phyloP scores from a whole-genome alignment of 192 early-diverging fungal genomes.

The Coemansia sp. region DNA sequence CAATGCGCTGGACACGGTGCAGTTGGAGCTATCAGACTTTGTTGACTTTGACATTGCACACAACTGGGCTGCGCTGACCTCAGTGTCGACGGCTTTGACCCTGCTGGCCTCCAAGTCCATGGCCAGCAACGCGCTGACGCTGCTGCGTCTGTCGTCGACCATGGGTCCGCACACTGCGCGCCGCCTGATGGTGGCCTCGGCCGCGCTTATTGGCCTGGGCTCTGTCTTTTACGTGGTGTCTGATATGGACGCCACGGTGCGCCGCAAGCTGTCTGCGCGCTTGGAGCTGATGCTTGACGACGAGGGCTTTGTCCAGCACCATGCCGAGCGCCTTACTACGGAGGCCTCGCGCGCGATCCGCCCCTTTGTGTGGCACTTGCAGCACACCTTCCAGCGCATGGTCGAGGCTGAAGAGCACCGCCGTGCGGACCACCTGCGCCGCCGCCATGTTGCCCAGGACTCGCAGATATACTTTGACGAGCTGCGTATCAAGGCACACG shows the following conservation, averaged over 20 bases:
- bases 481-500: slow-evolving; percentile 61
- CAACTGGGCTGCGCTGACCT: slow-evolving; percentile 62
- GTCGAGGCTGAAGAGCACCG: slow-evolving; percentile 71
- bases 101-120: slow-evolving; percentile 45
- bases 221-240: slow-evolving; percentile 64
- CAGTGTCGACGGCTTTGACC: slow-evolving; percentile 60
- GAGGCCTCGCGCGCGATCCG: slow-evolving; percentile 68
- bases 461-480: slow-evolving; percentile 68
- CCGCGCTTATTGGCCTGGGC: slow-evolving; percentile 55
- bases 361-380: slow-evolving; percentile 70
- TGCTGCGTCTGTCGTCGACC: slow-evolving; percentile 47
- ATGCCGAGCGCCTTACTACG: slow-evolving; percentile 66
- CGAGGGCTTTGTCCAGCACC: slow-evolving; percentile 61
- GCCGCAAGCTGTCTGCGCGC: slow-evolving; percentile 66
- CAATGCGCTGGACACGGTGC: slow-evolving; percentile 51
- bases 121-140: slow-evolving; percentile 33
- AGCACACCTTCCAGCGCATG: slow-evolving; percentile 69
- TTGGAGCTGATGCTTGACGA: slow-evolving; percentile 56
- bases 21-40: slow-evolving; percentile 61
- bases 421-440: slow-evolving; percentile 61
- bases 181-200: slow-evolving; percentile 45
- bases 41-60: slow-evolving; percentile 65
- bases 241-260: slow-evolving; percentile 71
- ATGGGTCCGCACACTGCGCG: slow-evolving; percentile 45
- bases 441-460: slow-evolving; percentile 64